Percentiles rank a stretch among this genome's conserved stretches.
These are phyloP conservation scores for Ceraceosorus bombacis DNA, from an alignment of 1,284 basidiomycete species.

Conservation along the genomic window DNA sequence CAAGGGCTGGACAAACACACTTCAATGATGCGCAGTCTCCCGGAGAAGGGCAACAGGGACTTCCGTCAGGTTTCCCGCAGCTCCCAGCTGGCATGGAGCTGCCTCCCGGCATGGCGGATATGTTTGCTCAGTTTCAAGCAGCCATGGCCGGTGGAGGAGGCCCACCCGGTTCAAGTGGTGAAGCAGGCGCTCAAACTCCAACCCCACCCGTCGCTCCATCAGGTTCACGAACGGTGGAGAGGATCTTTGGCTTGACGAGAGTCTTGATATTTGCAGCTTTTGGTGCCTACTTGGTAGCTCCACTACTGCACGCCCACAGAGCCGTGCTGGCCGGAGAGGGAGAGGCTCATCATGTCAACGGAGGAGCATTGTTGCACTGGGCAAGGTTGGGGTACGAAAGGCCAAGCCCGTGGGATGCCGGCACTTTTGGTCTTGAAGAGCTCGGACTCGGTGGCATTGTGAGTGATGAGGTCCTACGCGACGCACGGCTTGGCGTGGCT, in stretches of 20 bases:
- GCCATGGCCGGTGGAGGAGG: slow-evolving; percentile 4
- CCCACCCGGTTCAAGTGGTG: not conserved
- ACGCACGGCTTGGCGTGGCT: not conserved
- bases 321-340: not conserved
- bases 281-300: not conserved
- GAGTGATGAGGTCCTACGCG: slow-evolving; percentile 1
- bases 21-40: not conserved
- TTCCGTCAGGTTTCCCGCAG: not conserved
- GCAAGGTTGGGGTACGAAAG: slow-evolving; percentile 31
- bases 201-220: too few species aligned
- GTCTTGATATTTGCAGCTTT: not conserved
- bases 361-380: slow-evolving; percentile 15
- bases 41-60: not conserved
- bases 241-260: not conserved
- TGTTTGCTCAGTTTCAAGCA: slow-evolving; percentile 5
- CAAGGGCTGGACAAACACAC: too few species aligned
- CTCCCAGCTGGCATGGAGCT: not conserved
- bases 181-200: not conserved
- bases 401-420: slow-evolving; percentile 6
- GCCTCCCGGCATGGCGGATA: slow-evolving; percentile 6
- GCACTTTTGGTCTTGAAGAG: slow-evolving; percentile 6
- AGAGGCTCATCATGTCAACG: not conserved
- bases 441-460: slow-evolving; percentile 7
- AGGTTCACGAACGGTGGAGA: not conserved
- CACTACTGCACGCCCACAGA: not conserved